phyloP scores from a whole-genome alignment of 116 monocot species.

The Phalaenopsis hybrid region DNA sequence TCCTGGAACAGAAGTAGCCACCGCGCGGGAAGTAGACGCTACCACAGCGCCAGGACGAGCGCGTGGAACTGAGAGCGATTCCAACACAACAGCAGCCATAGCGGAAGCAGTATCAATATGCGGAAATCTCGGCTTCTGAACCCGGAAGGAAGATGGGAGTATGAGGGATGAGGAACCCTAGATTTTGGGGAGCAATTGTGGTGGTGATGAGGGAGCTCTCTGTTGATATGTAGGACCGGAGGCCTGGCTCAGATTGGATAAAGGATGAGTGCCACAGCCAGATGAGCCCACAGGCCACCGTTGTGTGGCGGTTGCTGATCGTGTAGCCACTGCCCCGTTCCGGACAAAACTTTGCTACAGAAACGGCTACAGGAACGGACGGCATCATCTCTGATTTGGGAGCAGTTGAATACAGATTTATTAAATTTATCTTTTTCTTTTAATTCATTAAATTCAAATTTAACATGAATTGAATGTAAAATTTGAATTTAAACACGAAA shows the following conservation, averaged over 20 bases:
- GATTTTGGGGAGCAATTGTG: not conserved
- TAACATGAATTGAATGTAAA: no score
- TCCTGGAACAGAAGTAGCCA: constrained; percentile 6
- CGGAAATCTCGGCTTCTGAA: not conserved
- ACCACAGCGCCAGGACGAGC: not conserved
- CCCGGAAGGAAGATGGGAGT: not conserved
- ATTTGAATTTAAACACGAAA: no score
- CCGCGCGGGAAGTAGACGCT: constrained; percentile 3
- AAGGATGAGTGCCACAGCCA: not conserved
- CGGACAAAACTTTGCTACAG: no score
- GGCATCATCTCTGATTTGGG: no score
- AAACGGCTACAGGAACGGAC: no score
- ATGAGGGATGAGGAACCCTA: not conserved
- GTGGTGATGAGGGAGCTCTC: not conserved
- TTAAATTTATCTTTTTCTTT: no score
- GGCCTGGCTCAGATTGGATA: not conserved
- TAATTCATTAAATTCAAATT: no score
- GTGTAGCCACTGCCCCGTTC: no score
- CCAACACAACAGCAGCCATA: constrained; percentile 22
- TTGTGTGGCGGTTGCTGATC: no score
- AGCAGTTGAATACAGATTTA: no score
- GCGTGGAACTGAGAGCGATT: constrained; percentile 17
- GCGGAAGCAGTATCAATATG: not conserved
- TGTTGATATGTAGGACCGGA: not conserved
- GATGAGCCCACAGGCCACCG: no score